Evolutionary conservation across 164 flowering plant genomes (phyloP).

Genomic region (Sextonia rubra): DNA sequence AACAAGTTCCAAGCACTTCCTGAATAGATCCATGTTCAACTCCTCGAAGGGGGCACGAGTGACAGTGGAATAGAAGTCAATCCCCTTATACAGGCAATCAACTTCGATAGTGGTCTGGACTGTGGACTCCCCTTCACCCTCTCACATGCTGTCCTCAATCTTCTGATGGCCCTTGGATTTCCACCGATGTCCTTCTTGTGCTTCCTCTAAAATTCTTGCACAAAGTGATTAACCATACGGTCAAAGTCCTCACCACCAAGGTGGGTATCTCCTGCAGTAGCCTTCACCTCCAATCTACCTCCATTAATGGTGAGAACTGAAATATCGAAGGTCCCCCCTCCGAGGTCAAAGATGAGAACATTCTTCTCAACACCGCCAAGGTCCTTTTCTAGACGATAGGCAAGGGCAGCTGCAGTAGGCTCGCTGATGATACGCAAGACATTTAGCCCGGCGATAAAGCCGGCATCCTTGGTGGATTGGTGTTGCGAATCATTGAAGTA

Average conservation of each 20-base stretch:
- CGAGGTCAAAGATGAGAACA: constrained; percentile 42
- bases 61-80: background rate
- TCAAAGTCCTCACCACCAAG: constrained; percentile 34
- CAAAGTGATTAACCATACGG: constrained; percentile 3
- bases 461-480: constrained; percentile 48
- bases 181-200: constrained; percentile 1
- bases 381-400: constrained; percentile 1
- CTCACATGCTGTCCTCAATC: background rate
- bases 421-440: background rate
- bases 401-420: constrained; percentile 3
- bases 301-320: constrained; percentile 41
- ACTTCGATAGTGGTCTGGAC: background rate
- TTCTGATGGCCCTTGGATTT: background rate
- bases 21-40: constrained; percentile 2
- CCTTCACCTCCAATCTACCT: constrained; percentile 44
- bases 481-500: constrained; percentile 39
- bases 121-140: background rate
- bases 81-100: constrained; percentile 3
- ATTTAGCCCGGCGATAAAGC: background rate
- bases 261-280: constrained; percentile 50
- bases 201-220: background rate
- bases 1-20: constrained; percentile 1
- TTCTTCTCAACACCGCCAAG: background rate
- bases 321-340: constrained; percentile 59
- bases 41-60: constrained; percentile 3